phyloP scores from a whole-genome alignment of 2,329 filamentous ascomycete species.

The Aspergillus aculeatinus region DNA sequence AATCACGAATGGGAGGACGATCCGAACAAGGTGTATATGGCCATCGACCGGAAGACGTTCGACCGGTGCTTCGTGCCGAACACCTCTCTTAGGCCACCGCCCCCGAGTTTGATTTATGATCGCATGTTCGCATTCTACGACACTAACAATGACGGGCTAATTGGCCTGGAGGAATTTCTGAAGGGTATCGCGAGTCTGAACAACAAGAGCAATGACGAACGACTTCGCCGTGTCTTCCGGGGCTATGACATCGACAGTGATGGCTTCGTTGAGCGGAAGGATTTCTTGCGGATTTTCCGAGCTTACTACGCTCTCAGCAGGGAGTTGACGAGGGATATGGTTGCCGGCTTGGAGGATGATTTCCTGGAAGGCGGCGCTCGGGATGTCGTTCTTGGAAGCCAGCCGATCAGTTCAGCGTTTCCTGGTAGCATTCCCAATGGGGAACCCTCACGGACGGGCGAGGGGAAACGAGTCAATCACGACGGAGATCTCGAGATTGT shows the following conservation, averaged over 20 bases:
- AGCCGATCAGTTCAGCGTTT: constrained; percentile 76
- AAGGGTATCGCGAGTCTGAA: constrained; percentile 70
- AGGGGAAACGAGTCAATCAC: constrained; percentile 64
- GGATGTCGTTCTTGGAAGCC: constrained; percentile 71
- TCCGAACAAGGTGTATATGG: constrained; percentile 71
- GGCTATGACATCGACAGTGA: constrained; percentile 90
- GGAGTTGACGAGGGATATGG: constrained; percentile 81
- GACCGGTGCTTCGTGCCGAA: constrained; percentile 85
- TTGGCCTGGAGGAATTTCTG: constrained; percentile 90
- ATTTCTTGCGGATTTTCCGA: constrained; percentile 87
- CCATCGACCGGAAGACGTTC: constrained; percentile 90
- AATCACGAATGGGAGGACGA: constrained; percentile 81
- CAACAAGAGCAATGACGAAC: constrained; percentile 60
- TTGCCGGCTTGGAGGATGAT: constrained; percentile 75
- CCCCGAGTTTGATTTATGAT: constrained; percentile 89
- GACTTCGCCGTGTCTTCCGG: constrained; percentile 72
- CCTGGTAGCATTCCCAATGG: constrained; percentile 66
- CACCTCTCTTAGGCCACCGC: constrained; percentile 72
- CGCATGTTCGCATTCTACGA: constrained; percentile 98
- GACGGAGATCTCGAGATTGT: constrained; percentile 66
- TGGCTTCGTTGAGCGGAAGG: constrained; percentile 78
- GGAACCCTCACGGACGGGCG: constrained; percentile 59
- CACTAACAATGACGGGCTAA: constrained; percentile 80
- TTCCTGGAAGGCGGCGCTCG: constrained; percentile 72
- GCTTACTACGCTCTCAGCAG: constrained; percentile 91